phyloP scores from a whole-genome alignment of 148 eudicot species.

The Limonium bicolor region DNA sequence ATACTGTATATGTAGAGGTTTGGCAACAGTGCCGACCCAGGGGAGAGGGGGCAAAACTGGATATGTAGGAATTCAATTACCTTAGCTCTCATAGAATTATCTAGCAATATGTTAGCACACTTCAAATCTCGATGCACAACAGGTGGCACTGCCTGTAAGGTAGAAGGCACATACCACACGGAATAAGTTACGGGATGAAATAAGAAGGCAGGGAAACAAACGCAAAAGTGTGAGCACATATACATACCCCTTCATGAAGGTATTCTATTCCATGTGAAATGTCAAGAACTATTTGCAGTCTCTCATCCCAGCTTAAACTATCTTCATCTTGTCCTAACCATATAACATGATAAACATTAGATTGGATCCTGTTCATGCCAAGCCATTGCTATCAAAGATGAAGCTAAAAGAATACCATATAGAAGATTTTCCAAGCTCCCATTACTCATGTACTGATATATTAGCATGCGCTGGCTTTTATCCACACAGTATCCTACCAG shows the following conservation, averaged over 20 bases:
- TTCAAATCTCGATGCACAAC: slow-evolving; percentile 91
- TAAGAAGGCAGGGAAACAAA: not conserved
- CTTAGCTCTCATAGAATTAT: slow-evolving; percentile 83
- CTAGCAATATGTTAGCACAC: slow-evolving; percentile 91
- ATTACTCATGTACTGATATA: slow-evolving; percentile 92
- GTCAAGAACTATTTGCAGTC: slow-evolving; percentile 88
- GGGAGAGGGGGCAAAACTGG: no score
- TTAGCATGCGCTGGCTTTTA: slow-evolving; percentile 77
- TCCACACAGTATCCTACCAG: slow-evolving; percentile 96
- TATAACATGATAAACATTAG: slow-evolving; percentile 1
- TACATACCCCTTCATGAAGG: slow-evolving; percentile 96
- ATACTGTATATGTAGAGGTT: no score
- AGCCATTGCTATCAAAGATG: not conserved
- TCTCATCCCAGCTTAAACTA: slow-evolving; percentile 70
- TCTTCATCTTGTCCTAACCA: slow-evolving; percentile 40
- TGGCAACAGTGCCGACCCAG: no score
- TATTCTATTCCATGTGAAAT: slow-evolving; percentile 94
- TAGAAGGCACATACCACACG: slow-evolving; percentile 1
- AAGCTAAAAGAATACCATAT: slow-evolving; percentile 38
- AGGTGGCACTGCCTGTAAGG: slow-evolving; percentile 93
- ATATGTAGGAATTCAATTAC: slow-evolving; percentile 13
- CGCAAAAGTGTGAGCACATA: no score
- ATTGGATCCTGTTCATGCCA: not conserved
- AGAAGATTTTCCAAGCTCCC: slow-evolving; percentile 83
- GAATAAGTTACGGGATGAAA: not conserved